Conservation (phyloP, 768 basidiomycete genomes). For the Rhodotorula kratochvilovae region DNA sequence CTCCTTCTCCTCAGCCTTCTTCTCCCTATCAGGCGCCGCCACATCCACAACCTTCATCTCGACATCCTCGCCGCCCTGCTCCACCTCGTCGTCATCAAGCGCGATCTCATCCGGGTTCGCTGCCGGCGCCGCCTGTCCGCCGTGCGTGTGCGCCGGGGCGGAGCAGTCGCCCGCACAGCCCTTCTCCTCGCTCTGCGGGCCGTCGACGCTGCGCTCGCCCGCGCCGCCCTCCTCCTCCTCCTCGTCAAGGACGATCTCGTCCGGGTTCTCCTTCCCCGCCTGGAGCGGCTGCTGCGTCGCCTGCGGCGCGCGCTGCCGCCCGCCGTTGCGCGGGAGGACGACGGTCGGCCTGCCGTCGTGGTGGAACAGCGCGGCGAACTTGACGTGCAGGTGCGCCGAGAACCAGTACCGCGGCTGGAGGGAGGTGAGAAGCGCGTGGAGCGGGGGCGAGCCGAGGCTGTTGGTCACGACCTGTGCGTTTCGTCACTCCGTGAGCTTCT, state of each 20-base stretch:
- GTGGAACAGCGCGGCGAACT: conserved; percentile 63
- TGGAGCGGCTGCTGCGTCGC: background rate
- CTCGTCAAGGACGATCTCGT: conserved; percentile 2
- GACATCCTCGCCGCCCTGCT: conserved; percentile 52
- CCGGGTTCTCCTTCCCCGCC: background rate
- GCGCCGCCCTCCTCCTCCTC: background rate
- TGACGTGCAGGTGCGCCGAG: conserved; percentile 80
- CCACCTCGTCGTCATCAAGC: conserved; percentile 51
- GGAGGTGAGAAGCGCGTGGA: conserved; percentile 67
- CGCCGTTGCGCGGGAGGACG: conserved; percentile 3
- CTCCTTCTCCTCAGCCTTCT: background rate
- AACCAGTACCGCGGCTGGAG: conserved; percentile 87
- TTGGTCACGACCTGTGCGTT: conserved; percentile 55
- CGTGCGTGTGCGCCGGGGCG: conserved; percentile 44
- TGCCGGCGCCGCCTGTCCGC: conserved; percentile 28
- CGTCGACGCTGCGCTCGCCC: background rate
- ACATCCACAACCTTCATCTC: conserved; percentile 1
- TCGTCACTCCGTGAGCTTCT: no score
- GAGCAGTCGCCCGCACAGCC: conserved; percentile 53
- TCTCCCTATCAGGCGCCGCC: no score
- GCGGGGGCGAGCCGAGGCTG: conserved; percentile 76
- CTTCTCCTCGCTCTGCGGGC: conserved; percentile 18
- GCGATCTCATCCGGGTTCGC: conserved; percentile 45
- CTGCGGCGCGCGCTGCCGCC: background rate
- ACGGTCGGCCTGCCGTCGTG: conserved; percentile 39